Base-by-base conservation (phyloP, 2,329 filamentous ascomycete genomes). In the Aspergillus melleus region DNA sequence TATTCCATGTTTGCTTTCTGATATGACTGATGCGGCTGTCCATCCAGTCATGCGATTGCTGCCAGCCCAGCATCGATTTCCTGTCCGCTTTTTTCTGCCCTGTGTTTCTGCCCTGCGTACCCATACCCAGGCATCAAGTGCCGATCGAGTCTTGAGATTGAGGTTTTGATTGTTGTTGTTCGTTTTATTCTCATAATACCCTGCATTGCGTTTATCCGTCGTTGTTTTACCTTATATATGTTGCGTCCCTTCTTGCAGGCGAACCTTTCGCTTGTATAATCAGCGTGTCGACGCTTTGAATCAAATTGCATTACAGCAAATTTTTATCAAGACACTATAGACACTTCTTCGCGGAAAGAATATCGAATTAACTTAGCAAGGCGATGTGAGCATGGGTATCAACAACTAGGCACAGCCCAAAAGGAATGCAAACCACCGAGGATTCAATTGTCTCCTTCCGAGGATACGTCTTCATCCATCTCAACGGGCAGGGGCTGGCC, bases 391-490 rank as follows among this genome's bases (percentile, higher is more conserved):
- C 52, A 52, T 29, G 58, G 58, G 57, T 60, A 63, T 63, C 54
- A 60, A 60, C 44, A 8, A 42, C 36, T 30, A 57, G 29, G 29
- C 49, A 50, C 39, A 52, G 46, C n/a, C 12, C 36, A 42, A 50
- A 51, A n/a, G 29, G 19, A 20, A 39, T 4, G 20, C 54, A 44
- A 46, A 54, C 39, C 36, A 32, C 49, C 47, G 36, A 49, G 22
- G 20, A n/a, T 5, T 59, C 32, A 65, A 46, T 65, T 52, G 36
- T 58, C 62, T 22, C 39, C 61, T 39, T 54, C 59, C 16, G 58
- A 65, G 3, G 67, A 66, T 22, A 59, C 68, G 53, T 63, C 63
- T 29, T 50, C 64, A 52, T 64, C 64, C 6, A 42, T 60, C 42
- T 64, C 64, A 2, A 49, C 56, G 58, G 68, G 65, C 29, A 54